Evolutionary conservation across 2,329 filamentous ascomycete genomes (phyloP), one percentile per base, ranked within the genome.

Genomic region (Mollisiaceae sp.): DNA sequence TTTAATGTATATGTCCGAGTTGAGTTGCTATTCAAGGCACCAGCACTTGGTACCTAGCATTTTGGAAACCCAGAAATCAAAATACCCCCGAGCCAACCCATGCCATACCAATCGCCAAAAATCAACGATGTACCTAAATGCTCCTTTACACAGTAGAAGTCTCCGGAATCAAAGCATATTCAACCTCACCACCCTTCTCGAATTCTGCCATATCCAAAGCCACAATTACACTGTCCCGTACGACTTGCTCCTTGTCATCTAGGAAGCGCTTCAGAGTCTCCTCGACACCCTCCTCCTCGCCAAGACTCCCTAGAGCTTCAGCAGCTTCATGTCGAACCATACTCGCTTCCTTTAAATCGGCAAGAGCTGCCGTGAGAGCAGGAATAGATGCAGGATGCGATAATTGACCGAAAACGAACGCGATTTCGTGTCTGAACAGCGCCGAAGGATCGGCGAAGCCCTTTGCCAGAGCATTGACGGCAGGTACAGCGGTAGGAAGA

Each of bases 251-350:
- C 67, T 93, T 88, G 77, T 99, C 96, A 69, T 97, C 82, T 70
- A 98, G 80, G 80, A 97, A 98, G 69, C 83, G 85, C 79, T 87
- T 92, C 75, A 99, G 78, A 4, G 88, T 90, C 63, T 93, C 92
- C 76, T 97, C 94, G 14, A 99, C 95, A 22, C 94, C 94, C 57
- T 93, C 91, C 78, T 97, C 94, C 24, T 97, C 93, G 27, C 95
- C 96, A 38, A 99, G 84, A 75, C 94, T 97, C 32, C 95, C 95
- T 32, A 99, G 86, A 27, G 95, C 95, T 81, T 99, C 95, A 1
- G 96, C 95, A 58, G 95, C 96, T 80, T 99, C 95, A 76, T 99
- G 95, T 64, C 95, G 89, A 64, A 99, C 95, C 95, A 99, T 99
- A 75, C 94, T 93, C 27, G 88, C 91, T 81, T 99, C 95, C 63